Conservation (phyloP, 768 basidiomycete species). For the Tylopilus intermedius region DNA sequence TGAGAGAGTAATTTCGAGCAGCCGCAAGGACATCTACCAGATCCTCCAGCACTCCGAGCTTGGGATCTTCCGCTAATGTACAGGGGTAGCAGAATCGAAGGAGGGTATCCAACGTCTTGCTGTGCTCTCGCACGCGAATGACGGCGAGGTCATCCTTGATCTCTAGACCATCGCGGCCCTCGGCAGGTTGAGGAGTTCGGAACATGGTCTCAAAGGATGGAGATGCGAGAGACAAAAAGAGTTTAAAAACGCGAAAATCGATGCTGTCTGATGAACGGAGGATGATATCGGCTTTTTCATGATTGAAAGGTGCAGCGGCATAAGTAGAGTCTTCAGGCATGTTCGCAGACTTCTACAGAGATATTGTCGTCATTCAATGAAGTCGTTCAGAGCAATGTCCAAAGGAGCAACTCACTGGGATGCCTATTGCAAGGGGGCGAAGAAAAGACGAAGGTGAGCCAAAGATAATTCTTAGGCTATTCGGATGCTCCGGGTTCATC, state of each 20-base stretch:
- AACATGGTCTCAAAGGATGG: conserved; percentile 33
- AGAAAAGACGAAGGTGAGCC: not conserved
- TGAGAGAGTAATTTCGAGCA: conserved; percentile 13
- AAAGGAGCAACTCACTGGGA: not conserved
- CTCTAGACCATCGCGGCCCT: not conserved
- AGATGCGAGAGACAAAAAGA: conserved; percentile 32
- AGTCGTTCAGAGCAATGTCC: not conserved
- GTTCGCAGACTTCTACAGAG: not conserved
- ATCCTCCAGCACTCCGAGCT: conserved; percentile 10
- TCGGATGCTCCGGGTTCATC: not conserved
- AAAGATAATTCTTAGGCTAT: not conserved
- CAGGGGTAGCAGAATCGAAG: conserved; percentile 28
- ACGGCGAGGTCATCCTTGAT: conserved; percentile 18
- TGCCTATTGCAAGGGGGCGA: not conserved
- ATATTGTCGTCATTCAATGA: not conserved
- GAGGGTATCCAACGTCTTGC: conserved; percentile 22
- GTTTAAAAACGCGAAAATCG: conserved; percentile 30
- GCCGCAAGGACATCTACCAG: conserved; percentile 9
- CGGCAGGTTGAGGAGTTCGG: conserved; percentile 23
- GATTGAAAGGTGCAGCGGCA: conserved; percentile 21
- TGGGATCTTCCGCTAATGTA: conserved; percentile 19
- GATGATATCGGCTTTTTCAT: conserved; percentile 21
- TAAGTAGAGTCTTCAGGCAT: not conserved
- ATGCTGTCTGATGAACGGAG: conserved; percentile 25
- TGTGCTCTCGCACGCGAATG: conserved; percentile 16